Evolutionary conservation across 192 early-diverging fungal genomes (phyloP).

Genomic region (Entomortierella chlamydospora): DNA sequence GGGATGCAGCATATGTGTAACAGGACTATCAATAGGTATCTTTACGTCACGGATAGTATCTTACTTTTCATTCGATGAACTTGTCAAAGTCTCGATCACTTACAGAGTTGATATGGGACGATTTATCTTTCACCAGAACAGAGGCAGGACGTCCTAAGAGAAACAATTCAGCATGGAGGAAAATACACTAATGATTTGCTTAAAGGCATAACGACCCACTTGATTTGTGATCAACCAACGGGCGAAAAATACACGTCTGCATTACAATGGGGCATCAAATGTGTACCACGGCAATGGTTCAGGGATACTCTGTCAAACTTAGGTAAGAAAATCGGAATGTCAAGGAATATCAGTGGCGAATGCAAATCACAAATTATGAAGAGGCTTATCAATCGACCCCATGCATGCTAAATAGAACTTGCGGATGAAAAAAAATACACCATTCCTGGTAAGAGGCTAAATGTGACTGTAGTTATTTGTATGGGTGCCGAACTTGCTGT

Average conservation of each 20-base stretch:
- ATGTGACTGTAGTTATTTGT: too few species aligned
- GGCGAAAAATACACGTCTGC: slow-evolving; percentile 42
- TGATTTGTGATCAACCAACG: slow-evolving; percentile 20
- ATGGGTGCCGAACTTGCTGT: too few species aligned
- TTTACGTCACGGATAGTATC: background rate
- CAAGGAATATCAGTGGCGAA: too few species aligned
- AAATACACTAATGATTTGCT: slow-evolving; percentile 34
- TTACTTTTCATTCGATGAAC: background rate
- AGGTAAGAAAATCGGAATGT: slow-evolving; percentile 7
- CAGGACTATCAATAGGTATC: slow-evolving; percentile 31
- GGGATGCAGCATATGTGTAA: slow-evolving; percentile 41
- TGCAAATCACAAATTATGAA: too few species aligned
- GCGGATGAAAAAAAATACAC: slow-evolving; percentile 20
- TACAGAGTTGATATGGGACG: background rate
- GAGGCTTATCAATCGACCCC: background rate
- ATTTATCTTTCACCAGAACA: slow-evolving; percentile 12
- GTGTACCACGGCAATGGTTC: slow-evolving; percentile 25
- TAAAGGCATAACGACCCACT: slow-evolving; percentile 31
- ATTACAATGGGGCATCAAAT: slow-evolving; percentile 29
- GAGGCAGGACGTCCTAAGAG: slow-evolving; percentile 11
- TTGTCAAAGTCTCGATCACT: background rate
- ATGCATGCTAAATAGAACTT: background rate
- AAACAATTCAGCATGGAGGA: slow-evolving; percentile 26
- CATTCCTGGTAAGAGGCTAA: background rate
- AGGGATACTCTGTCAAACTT: slow-evolving; percentile 3